A percentile compares a stretch with the other conserved stretches of the same genome.
Conservation (phyloP, 495 filamentous ascomycete genomes). For the Hypomontagnella monticulosa region DNA sequence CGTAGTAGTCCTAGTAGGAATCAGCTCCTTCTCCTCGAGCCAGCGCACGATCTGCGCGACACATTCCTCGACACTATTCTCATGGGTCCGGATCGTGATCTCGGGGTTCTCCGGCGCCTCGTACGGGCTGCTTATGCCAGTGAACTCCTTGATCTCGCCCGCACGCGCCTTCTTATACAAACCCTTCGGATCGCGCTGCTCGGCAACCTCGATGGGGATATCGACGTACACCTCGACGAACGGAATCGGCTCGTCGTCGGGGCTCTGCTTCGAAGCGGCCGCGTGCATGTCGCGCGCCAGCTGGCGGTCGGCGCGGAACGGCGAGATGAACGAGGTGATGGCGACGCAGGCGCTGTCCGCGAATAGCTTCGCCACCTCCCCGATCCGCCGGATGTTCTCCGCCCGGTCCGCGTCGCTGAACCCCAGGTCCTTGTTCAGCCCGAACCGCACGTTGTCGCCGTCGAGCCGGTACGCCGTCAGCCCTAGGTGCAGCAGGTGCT, state of each 20-base stretch:
- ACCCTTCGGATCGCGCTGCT: slow-evolving; percentile 94
- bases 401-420: slow-evolving; percentile 92
- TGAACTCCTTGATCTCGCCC: slow-evolving; percentile 96
- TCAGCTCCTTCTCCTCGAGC: slow-evolving; percentile 65
- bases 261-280: slow-evolving; percentile 47
- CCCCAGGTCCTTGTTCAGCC: slow-evolving; percentile 94
- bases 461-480: slow-evolving; percentile 91
- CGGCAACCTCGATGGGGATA: slow-evolving; percentile 87
- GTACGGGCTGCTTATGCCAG: slow-evolving; percentile 92
- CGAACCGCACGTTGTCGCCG: slow-evolving; percentile 98
- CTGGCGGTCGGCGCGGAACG: slow-evolving; percentile 85
- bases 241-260: slow-evolving; percentile 67
- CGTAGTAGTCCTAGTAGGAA: slow-evolving; percentile 48
- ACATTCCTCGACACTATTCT: slow-evolving; percentile 83
- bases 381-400: slow-evolving; percentile 97
- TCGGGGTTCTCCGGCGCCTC: slow-evolving; percentile 88
- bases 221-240: slow-evolving; percentile 96
- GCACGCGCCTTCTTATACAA: slow-evolving; percentile 95
- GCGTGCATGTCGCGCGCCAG: slow-evolving; percentile 83
- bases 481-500: slow-evolving; percentile 86
- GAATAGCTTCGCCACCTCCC: slow-evolving; percentile 96
- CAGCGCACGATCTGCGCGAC: slow-evolving; percentile 84
- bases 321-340: slow-evolving; percentile 96
- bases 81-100: slow-evolving; percentile 80
- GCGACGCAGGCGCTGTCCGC: slow-evolving; percentile 88